Percentiles rank a stretch among this genome's conserved stretches.
Evolutionary conservation across 768 basidiomycete genomes (phyloP).

Genomic region (Thelephora aurantiotincta): DNA sequence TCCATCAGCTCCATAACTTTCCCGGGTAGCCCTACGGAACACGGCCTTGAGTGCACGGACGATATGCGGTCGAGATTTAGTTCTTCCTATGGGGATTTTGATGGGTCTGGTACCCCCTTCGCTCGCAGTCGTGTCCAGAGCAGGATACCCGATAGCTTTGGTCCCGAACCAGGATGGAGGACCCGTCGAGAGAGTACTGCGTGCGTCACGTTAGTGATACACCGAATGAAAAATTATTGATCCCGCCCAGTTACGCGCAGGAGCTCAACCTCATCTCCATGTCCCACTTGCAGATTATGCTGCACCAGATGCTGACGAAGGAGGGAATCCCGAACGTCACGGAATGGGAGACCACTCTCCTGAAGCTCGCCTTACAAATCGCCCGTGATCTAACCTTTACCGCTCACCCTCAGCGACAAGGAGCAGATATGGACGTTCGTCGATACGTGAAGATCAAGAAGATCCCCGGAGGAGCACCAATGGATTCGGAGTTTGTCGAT

Average conservation of each 20-base stretch:
- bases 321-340: constrained; percentile 70
- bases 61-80: constrained; percentile 54
- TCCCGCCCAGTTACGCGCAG: constrained; percentile 49
- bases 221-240: neutral
- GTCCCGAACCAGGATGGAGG: constrained; percentile 68
- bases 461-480: constrained; percentile 85
- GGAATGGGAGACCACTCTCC: constrained; percentile 82
- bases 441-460: constrained; percentile 98
- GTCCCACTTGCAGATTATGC: constrained; percentile 79
- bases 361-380: constrained; percentile 72
- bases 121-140: constrained; percentile 79
- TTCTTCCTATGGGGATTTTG: constrained; percentile 54
- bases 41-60: constrained; percentile 32
- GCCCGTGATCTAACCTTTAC: constrained; percentile 79
- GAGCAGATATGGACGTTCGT: constrained; percentile 89
- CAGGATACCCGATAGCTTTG: constrained; percentile 40
- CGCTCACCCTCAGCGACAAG: constrained; percentile 52
- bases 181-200: constrained; percentile 81
- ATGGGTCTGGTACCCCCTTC: constrained; percentile 53
- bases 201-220: constrained; percentile 30
- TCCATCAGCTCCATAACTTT: constrained; percentile 67
- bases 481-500: constrained; percentile 92
- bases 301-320: constrained; percentile 77
- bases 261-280: constrained; percentile 79
- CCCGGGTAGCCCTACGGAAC: constrained; percentile 69